phyloP scores from a whole-genome alignment of 495 filamentous ascomycete species.

The Cryomyces minteri region DNA sequence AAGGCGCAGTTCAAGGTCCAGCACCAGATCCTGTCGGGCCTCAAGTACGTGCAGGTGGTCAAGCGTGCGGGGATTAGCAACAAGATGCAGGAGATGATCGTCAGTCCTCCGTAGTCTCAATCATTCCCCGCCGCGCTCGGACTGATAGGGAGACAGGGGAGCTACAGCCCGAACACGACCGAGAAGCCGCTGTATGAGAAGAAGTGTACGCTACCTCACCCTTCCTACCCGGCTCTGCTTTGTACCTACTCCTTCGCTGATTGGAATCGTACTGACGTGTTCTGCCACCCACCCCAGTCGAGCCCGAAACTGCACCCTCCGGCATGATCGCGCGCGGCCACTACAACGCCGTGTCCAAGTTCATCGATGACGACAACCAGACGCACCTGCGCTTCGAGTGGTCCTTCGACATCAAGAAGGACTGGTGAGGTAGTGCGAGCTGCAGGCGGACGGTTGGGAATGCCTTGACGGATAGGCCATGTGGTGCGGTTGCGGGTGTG shows the following conservation, averaged over 20 bases:
- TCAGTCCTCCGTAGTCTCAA: conserved; percentile 23
- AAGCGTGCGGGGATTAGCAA: conserved; percentile 70
- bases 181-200: conserved; percentile 72
- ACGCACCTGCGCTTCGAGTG: conserved; percentile 79
- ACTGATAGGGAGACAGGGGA: conserved; percentile 34
- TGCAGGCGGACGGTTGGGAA: too few relatives aligned
- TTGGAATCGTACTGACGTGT: not conserved
- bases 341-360: conserved; percentile 71
- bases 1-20: conserved; percentile 85
- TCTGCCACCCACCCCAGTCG: conserved; percentile 33
- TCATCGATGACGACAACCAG: conserved; percentile 82
- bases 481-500: too few relatives aligned
- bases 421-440: conserved; percentile 37
- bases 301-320: conserved; percentile 70
- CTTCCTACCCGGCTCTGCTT: not conserved
- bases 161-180: conserved; percentile 75
- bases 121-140: not conserved
- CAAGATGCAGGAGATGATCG: conserved; percentile 95
- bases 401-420: conserved; percentile 87
- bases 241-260: not conserved
- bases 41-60: conserved; percentile 87
- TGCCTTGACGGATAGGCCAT: too few relatives aligned
- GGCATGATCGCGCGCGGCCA: conserved; percentile 75
- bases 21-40: conserved; percentile 79
- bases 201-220: conserved; percentile 46